phyloP scores from a whole-genome alignment of 2,329 filamentous ascomycete species.

The Fusarium sp. region DNA sequence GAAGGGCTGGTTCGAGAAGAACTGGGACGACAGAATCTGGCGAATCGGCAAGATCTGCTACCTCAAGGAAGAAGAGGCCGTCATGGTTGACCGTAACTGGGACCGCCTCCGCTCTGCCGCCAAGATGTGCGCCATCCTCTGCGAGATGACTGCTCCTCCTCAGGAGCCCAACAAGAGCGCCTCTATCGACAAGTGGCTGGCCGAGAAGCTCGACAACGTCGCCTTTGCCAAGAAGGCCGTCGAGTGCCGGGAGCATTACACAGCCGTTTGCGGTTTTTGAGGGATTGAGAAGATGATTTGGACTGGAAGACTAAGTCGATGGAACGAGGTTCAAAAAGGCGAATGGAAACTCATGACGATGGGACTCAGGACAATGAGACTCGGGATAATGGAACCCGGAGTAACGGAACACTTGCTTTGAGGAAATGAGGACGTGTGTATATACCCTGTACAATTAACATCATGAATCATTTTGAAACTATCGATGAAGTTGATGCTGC shows the following conservation, averaged over 20 bases:
- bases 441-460: constrained; percentile 6
- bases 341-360: neutral
- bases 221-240: constrained; percentile 35
- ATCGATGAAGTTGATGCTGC: neutral
- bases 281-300: neutral
- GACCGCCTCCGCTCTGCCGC: constrained; percentile 42
- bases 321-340: neutral
- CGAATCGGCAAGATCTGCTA: constrained; percentile 44
- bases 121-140: constrained; percentile 43
- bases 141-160: constrained; percentile 37
- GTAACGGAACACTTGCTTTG: neutral
- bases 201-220: constrained; percentile 41
- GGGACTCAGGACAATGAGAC: neutral
- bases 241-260: constrained; percentile 12
- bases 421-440: neutral
- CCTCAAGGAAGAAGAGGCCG: constrained; percentile 45
- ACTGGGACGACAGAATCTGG: constrained; percentile 36
- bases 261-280: neutral
- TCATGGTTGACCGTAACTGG: constrained; percentile 41
- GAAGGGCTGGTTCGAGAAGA: constrained; percentile 13
- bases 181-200: constrained; percentile 39
- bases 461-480: neutral
- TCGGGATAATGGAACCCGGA: neutral
- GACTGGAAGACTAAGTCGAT: neutral
- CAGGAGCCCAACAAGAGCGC: constrained; percentile 31